These are phyloP conservation scores for Dendrostoma leiphaemia DNA, from an alignment of 2,329 filamentous ascomycete genomes.

Conservation along the genomic window DNA sequence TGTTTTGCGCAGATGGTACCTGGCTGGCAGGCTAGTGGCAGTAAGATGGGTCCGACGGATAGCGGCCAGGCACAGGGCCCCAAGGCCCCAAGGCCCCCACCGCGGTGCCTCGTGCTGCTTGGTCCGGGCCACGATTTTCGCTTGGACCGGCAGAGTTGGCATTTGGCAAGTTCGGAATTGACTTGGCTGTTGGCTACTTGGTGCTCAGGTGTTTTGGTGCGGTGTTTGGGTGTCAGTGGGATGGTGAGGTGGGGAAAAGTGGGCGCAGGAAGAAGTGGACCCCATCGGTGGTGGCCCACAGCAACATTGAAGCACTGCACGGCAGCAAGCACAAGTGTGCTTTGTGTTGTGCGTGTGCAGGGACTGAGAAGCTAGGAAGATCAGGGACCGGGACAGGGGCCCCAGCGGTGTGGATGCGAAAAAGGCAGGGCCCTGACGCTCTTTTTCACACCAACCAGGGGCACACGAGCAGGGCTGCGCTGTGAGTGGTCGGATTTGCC, in stretches of 20 bases:
- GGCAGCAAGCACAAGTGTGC: too few relatives aligned
- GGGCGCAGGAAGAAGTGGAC: too few relatives aligned
- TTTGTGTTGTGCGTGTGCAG: neutral
- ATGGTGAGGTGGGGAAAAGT: too few relatives aligned
- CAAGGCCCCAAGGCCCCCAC: neutral
- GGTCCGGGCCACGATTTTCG: conserved; percentile 6
- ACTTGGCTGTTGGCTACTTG: too few relatives aligned
- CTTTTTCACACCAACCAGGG: neutral
- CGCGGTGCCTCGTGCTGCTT: neutral
- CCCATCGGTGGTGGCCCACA: too few relatives aligned
- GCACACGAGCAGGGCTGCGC: neutral
- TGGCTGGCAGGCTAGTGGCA: conserved; percentile 6
- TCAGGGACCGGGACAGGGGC: too few relatives aligned
- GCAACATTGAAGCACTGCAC: too few relatives aligned
- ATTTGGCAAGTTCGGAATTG: too few relatives aligned
- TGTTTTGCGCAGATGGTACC: conserved; percentile 11
- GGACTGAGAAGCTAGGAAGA: neutral
- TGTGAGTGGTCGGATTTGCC: conserved; percentile 8
- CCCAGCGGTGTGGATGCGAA: neutral
- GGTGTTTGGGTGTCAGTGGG: too few relatives aligned
- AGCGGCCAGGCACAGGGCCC: too few relatives aligned
- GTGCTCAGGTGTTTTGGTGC: too few relatives aligned
- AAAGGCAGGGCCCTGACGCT: neutral
- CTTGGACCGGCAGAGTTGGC: too few relatives aligned
- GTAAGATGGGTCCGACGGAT: neutral